Base-by-base conservation (phyloP, 2,329 filamentous ascomycete species). In the Fusarium avenaceum region DNA sequence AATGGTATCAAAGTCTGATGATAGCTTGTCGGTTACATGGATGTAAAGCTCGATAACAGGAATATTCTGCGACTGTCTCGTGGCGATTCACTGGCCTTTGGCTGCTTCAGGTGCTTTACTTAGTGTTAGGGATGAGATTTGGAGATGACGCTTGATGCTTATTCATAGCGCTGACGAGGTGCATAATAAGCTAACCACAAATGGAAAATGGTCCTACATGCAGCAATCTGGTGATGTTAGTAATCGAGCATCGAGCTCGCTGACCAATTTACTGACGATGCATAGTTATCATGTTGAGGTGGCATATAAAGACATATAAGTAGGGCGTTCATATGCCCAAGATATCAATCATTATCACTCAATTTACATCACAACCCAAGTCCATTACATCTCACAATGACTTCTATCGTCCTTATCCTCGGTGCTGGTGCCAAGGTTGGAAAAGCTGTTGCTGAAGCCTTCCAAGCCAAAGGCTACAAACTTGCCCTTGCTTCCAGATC, bases 341-440 rank as follows among this genome's bases (percentile, higher is more conserved):
- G 28, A 28, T 28, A 5, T 2, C 20, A 13, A 13, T 30, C 28
- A 30, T 11, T 11, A 30, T 30, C 10, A 30, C 28, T 13, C 2
- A 30, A 3, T 30, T 4, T 30, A 13, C 9, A 30, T 13, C 28
- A 5, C 28, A 11, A 10, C 28, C 28, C 11, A 30, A 47, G 4
- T 14, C 17, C 2, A 24, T 14, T 6, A 0, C 10, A 7, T 4
- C 7, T 11, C 11, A 9, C 10, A 10, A 64, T 64, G 61, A 20
- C 43, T 13, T 43, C 51, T 9, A 13, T 51, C 0, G 55, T 22
- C 10, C 58, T 67, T 7, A 55, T 67, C 13, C 54, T 67, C 6
- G 64, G 64, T 3, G 58, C 64, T 0, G 64, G 64, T 5, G 49
- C 64, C n/a, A 60, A 51, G 2, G 39, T 64, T 14, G 64, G 64